Evolutionary conservation across 2,329 filamentous ascomycete species (phyloP), one percentile per base, ranked within the genome.

Genomic region (Zasmidium angulare): DNA sequence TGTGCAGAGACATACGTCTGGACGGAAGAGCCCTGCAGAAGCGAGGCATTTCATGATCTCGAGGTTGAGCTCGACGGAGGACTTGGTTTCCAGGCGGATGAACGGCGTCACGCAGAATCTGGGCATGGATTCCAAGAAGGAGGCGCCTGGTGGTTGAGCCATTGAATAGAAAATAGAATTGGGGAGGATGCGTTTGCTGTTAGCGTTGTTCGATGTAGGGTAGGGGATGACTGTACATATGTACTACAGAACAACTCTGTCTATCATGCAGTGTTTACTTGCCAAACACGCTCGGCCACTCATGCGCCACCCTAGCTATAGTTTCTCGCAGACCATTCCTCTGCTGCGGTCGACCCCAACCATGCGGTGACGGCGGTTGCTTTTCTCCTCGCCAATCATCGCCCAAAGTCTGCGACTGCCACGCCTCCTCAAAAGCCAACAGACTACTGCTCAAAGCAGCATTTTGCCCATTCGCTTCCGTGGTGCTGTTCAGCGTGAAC

Each of bases 71-170:
- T 59, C 56, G 23, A 76, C 77, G 57, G 79, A 81, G 61, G 79
- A 81, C 68, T 64, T 81, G 64, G 62, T 82, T 36, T 77, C 77
- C 0, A 65, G 80, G 57, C 68, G 80, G 55, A 82, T 82, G 80
- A 76, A 77, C 67, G 75, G 74, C 14, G 62, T 82, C 51, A 79
- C 79, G 29, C 63, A 60, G 29, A 59, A 59, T 48, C 40, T 62
- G 36, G 36, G 36, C 11, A 43, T 43, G 36, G 36, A 43, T 43
- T 43, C 36, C 7, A 43, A 19, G 11, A 43, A 43, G 36, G 36
- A 43, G 36, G n/a, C 12, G 36, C 36, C 36, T 43, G 26, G 26
- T 4, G 26, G 26, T 4, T 43, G 36, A 43, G n/a, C n/a, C n/a
- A n/a, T n/a, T n/a, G n/a, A n/a, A 43, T 43, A 17, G 36, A 43